phyloP scores from a whole-genome alignment of 1,139 yeast species.

The Debaryomyces coudertii region DNA sequence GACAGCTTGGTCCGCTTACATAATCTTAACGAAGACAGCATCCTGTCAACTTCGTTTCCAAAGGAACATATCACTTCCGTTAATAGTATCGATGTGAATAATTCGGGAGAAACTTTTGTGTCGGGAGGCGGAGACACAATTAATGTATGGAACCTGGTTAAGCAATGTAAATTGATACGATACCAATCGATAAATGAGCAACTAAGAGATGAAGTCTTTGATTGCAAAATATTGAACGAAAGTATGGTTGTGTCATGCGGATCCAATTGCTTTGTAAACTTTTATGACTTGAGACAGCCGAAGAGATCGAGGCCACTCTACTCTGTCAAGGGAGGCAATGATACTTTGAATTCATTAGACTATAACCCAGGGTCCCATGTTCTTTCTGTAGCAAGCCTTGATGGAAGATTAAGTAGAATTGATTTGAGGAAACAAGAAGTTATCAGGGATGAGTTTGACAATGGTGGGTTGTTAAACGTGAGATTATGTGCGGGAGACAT shows the following conservation, averaged over 20 bases:
- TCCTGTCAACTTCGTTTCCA: conserved; percentile 17
- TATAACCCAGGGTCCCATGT: conserved; percentile 13
- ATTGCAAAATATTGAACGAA: conserved; percentile 16
- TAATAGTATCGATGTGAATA: conserved; percentile 21
- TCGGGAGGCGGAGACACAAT: conserved; percentile 14
- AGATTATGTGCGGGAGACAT: conserved; percentile 7
- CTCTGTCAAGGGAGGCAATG: conserved; percentile 26
- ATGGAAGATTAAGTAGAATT: conserved; percentile 29
- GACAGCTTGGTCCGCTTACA: conserved; percentile 23
- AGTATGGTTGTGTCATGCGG: conserved; percentile 32
- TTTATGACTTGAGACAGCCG: conserved; percentile 19
- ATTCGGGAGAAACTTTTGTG: conserved; percentile 15
- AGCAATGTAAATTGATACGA: conserved; percentile 15
- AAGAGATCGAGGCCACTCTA: conserved; percentile 15
- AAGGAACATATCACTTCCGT: conserved; percentile 23
- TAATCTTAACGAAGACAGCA: conserved; percentile 14
- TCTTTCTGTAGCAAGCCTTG: conserved; percentile 30
- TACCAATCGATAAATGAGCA: conserved; percentile 13
- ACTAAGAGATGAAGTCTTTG: conserved; percentile 17
- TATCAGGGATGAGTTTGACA: conserved; percentile 18
- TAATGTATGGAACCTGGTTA: conserved; percentile 21
- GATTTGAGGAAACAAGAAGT: conserved; percentile 30
- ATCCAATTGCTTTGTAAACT: conserved; percentile 16
- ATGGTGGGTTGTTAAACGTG: conserved; percentile 14
- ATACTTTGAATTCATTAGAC: conserved; percentile 31